Evolutionary conservation across 441 rosid species (phyloP).

Genomic region (Codiaeum variegatum): DNA sequence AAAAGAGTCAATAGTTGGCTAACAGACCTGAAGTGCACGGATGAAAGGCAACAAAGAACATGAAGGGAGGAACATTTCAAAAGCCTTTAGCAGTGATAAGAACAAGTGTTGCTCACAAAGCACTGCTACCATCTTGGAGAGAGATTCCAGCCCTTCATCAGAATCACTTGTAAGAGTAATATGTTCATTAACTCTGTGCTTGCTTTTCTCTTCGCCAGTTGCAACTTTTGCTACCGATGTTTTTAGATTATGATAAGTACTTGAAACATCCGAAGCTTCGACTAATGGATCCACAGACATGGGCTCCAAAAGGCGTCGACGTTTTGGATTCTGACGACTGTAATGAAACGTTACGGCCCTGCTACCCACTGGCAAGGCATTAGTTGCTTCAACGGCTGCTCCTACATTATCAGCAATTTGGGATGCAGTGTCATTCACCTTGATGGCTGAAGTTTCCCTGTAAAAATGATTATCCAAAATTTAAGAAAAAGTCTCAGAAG

Average conservation of each 20-base stretch:
- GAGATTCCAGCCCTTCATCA: slow-evolving; percentile 61
- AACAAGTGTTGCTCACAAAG: slow-evolving; percentile 93
- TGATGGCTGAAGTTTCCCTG: slow-evolving; percentile 97
- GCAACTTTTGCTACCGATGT: slow-evolving; percentile 31
- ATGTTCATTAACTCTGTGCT: slow-evolving; percentile 38
- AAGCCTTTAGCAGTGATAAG: slow-evolving; percentile 92
- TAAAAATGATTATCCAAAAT: slow-evolving; percentile 24
- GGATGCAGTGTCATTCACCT: slow-evolving; percentile 89
- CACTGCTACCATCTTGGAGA: slow-evolving; percentile 91
- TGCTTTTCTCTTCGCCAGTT: slow-evolving; percentile 45
- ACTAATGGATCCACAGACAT: slow-evolving; percentile 37
- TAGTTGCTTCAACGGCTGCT: slow-evolving; percentile 83
- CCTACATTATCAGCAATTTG: slow-evolving; percentile 84
- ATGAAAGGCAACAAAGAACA: slow-evolving; percentile 88
- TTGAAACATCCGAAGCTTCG: slow-evolving; percentile 38
- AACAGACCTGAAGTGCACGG: slow-evolving; percentile 96
- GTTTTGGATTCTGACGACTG: slow-evolving; percentile 82
- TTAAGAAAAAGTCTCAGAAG: slow-evolving; percentile 21
- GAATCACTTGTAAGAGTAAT: slow-evolving; percentile 42
- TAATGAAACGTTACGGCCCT: slow-evolving; percentile 72
- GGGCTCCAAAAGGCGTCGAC: slow-evolving; percentile 78
- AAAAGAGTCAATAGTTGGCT: slow-evolving; percentile 18
- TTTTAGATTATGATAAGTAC: slow-evolving; percentile 29
- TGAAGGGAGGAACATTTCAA: slow-evolving; percentile 98
- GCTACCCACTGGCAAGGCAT: slow-evolving; percentile 56